Conservation (phyloP, 2,329 filamentous ascomycete species). For the Trichoderma aggressivum region DNA sequence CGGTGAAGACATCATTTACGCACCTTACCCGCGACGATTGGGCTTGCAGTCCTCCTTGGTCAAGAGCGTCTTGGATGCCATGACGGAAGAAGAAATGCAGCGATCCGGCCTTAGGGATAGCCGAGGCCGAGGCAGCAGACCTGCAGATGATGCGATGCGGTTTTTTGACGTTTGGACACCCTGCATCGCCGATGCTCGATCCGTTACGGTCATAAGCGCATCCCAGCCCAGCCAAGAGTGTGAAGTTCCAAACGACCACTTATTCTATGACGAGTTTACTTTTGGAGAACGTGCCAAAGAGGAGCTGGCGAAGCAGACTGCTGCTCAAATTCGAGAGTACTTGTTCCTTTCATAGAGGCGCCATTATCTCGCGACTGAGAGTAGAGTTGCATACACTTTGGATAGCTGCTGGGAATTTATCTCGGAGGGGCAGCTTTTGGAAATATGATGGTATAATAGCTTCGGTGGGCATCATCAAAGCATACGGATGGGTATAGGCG, state of each 20-base stretch:
- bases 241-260: conserved; percentile 42
- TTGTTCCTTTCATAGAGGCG: neutral
- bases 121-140: conserved; percentile 40
- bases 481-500: neutral
- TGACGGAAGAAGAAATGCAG: conserved; percentile 48
- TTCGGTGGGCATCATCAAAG: neutral
- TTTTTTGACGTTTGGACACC: conserved; percentile 44
- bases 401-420: neutral
- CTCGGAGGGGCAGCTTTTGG: neutral
- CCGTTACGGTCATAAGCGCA: conserved; percentile 20
- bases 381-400: neutral
- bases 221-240: conserved; percentile 32
- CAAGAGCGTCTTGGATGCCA: conserved; percentile 40
- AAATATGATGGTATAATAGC: neutral
- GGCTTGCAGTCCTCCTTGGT: conserved; percentile 42
- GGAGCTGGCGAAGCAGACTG: conserved; percentile 19
- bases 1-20: conserved; percentile 28
- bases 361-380: no score
- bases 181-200: conserved; percentile 34
- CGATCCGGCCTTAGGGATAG: conserved; percentile 41
- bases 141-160: conserved; percentile 31
- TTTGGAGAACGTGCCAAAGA: conserved; percentile 36
- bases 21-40: conserved; percentile 38
- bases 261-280: conserved; percentile 52
- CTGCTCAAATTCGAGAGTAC: neutral